phyloP scores from a whole-genome alignment of 768 basidiomycete genomes.

The Coprinopsis sp. region DNA sequence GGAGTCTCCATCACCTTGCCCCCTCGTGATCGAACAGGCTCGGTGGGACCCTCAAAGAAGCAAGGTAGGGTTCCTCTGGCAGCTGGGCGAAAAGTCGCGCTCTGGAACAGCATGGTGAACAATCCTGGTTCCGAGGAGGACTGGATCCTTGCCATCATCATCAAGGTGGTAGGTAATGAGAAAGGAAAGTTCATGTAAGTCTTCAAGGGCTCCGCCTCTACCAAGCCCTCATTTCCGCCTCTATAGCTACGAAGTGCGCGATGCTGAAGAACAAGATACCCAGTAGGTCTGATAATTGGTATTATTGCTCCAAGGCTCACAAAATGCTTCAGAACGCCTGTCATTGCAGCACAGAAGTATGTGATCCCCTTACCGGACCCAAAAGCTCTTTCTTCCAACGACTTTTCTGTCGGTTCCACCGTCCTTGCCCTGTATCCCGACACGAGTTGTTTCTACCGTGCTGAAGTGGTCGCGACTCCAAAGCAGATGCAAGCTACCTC shows the following conservation, averaged over 20 bases:
- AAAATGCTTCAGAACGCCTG: not conserved
- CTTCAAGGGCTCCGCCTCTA: not conserved
- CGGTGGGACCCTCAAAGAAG: constrained; percentile 56
- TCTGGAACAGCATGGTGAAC: constrained; percentile 64
- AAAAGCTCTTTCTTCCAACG: constrained; percentile 56
- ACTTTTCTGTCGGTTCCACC: constrained; percentile 64
- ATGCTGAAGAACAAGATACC: constrained; percentile 78
- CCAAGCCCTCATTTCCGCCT: not conserved
- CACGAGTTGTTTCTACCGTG: constrained; percentile 87
- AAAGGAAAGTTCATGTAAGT: constrained; percentile 53
- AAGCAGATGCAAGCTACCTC: constrained; percentile 34
- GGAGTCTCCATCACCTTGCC: constrained; percentile 54
- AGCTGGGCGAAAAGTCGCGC: constrained; percentile 75
- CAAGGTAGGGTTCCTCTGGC: constrained; percentile 62
- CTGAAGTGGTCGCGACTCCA: constrained; percentile 74
- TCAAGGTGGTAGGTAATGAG: constrained; percentile 63
- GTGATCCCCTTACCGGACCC: constrained; percentile 83
- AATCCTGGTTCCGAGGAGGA: constrained; percentile 47
- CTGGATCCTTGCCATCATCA: constrained; percentile 81
- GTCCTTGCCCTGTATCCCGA: constrained; percentile 90
- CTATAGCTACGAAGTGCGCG: constrained; percentile 78
- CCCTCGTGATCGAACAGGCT: constrained; percentile 46
- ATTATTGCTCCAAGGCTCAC: constrained; percentile 5
- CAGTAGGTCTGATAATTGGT: constrained; percentile 28
- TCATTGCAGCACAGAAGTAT: constrained; percentile 62